These are phyloP conservation scores for Alternaria angustiovoidea DNA, from an alignment of 2,329 filamentous ascomycete genomes.

Conservation along the genomic window DNA sequence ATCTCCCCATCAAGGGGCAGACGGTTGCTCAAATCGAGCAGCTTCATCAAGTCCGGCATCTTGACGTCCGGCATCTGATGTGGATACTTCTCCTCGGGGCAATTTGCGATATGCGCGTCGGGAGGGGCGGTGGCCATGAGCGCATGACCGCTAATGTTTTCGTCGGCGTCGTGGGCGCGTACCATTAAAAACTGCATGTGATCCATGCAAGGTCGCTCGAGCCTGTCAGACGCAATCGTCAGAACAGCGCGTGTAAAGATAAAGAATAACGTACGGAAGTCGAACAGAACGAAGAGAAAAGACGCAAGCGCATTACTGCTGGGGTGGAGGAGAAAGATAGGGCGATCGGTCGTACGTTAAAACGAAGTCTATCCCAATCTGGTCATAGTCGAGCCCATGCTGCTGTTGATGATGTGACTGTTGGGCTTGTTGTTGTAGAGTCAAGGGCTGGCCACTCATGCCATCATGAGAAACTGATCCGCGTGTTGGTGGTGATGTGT, in stretches of 20 bases:
- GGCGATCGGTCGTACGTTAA: slow-evolving; percentile 81
- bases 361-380: slow-evolving; percentile 88
- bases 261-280: slow-evolving; percentile 36
- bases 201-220: slow-evolving; percentile 93
- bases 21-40: slow-evolving; percentile 83
- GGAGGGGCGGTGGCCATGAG: slow-evolving; percentile 93
- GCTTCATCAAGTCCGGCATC: slow-evolving; percentile 77
- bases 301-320: slow-evolving; percentile 43
- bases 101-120: slow-evolving; percentile 65
- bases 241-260: slow-evolving; percentile 40
- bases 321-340: slow-evolving; percentile 60
- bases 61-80: slow-evolving; percentile 79
- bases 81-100: slow-evolving; percentile 65
- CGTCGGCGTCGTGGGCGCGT: slow-evolving; percentile 60
- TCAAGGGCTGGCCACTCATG: slow-evolving; percentile 28
- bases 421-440: slow-evolving; percentile 29
- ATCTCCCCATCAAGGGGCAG: slow-evolving; percentile 88
- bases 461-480: slow-evolving; percentile 42
- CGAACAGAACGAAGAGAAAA: slow-evolving; percentile 28
- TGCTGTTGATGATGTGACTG: slow-evolving; percentile 33
- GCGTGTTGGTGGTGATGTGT: slow-evolving; percentile 54
- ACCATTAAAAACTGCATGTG: slow-evolving; percentile 82
- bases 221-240: slow-evolving; percentile 60
- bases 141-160: slow-evolving; percentile 79
- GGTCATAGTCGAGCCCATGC: slow-evolving; percentile 73